phyloP scores from a whole-genome alignment of 2,329 filamentous ascomycete genomes.

The Parascedosporium putredinis region DNA sequence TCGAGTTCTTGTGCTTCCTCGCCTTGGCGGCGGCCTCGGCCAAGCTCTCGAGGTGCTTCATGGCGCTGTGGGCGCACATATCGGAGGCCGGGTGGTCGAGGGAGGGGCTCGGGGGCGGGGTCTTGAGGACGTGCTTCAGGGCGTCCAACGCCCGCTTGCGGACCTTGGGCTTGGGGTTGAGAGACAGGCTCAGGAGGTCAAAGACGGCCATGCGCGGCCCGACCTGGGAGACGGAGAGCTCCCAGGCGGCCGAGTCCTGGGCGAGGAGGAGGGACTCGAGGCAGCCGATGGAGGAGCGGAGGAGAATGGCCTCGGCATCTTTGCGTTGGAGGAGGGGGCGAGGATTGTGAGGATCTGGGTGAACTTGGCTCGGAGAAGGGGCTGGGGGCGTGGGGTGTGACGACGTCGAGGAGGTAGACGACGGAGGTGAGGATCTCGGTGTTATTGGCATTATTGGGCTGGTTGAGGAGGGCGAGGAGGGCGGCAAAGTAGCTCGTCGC shows the following conservation, averaged over 20 bases:
- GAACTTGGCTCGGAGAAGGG: conserved; percentile 89
- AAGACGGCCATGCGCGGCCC: conserved; percentile 81
- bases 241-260: conserved; percentile 83
- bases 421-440: conserved; percentile 76
- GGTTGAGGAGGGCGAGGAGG: conserved; percentile 76
- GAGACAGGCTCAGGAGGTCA: conserved; percentile 70
- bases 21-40: conserved; percentile 50
- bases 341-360: conserved; percentile 81
- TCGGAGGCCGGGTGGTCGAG: conserved; percentile 91
- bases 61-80: conserved; percentile 87
- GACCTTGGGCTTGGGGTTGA: conserved; percentile 87
- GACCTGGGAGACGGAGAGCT: conserved; percentile 70
- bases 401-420: conserved; percentile 89
- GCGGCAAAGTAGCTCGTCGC: conserved; percentile 93
- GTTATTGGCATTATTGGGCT: conserved; percentile 60
- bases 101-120: conserved; percentile 80
- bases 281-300: conserved; percentile 83
- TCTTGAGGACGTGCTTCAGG: conserved; percentile 69
- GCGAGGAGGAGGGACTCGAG: conserved; percentile 84
- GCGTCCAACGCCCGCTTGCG: conserved; percentile 89
- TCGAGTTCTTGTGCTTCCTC: conserved; percentile 56
- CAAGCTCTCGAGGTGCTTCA: conserved; percentile 69
- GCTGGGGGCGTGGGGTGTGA: conserved; percentile 77
- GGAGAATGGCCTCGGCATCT: conserved; percentile 76
- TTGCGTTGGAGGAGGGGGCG: conserved; percentile 67